A percentile compares a stretch with the other conserved stretches of the same genome.
These are phyloP conservation scores for Chaetothyriales sp. DNA, from an alignment of 2,329 filamentous ascomycete genomes.

Conservation along the genomic window DNA sequence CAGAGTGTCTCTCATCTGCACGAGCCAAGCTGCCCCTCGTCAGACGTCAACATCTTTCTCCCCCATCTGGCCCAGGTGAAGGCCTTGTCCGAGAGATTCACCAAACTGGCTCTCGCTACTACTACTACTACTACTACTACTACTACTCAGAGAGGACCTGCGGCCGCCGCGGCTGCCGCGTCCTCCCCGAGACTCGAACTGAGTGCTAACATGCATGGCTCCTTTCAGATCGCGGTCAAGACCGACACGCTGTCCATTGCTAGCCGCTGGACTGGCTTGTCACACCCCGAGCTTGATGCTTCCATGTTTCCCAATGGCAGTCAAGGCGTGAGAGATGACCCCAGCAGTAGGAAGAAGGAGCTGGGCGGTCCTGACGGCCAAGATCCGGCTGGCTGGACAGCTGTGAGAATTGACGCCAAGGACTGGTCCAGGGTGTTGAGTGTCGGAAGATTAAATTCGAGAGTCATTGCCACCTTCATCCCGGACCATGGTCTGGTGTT, in stretches of 20 bases:
- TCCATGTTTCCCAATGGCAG: slow-evolving; percentile 54
- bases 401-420: slow-evolving; percentile 76
- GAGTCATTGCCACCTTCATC: slow-evolving; percentile 70
- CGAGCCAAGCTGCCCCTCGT: slow-evolving; percentile 78
- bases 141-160: slow-evolving; percentile 17
- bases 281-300: slow-evolving; percentile 78
- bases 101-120: slow-evolving; percentile 57
- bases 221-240: slow-evolving; percentile 61
- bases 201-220: slow-evolving; percentile 88
- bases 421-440: slow-evolving; percentile 94
- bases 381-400: slow-evolving; percentile 74
- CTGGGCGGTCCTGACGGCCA: slow-evolving; percentile 43
- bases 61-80: slow-evolving; percentile 81
- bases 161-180: slow-evolving; percentile 11
- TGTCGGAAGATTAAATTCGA: slow-evolving; percentile 74
- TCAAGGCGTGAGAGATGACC: slow-evolving; percentile 58
- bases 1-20: slow-evolving; percentile 82
- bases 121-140: too few relatives aligned
- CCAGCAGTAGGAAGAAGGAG: slow-evolving; percentile 61
- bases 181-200: slow-evolving; percentile 59
- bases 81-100: slow-evolving; percentile 88
- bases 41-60: slow-evolving; percentile 85
- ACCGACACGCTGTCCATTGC: slow-evolving; percentile 77
- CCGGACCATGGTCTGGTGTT: slow-evolving; percentile 33
- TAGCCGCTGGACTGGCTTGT: slow-evolving; percentile 71